Percentiles rank a stretch among this genome's conserved stretches.
phyloP scores from a whole-genome alignment of 257 asterid species.

The Knoxia roxburghii region DNA sequence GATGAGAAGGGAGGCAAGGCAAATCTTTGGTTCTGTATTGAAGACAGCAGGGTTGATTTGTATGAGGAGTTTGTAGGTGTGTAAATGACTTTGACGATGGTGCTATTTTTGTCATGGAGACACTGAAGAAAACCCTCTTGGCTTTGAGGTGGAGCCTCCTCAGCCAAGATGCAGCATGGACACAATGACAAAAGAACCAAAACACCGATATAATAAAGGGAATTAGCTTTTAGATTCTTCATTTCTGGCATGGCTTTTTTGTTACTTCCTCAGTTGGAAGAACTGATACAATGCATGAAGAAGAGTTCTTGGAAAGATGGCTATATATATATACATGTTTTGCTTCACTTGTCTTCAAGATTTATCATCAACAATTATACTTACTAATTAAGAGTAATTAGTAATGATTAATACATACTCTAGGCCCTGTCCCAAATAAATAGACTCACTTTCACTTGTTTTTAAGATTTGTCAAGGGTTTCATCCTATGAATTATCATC shows the following conservation, averaged over 20 bases:
- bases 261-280: no score
- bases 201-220: neutral
- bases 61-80: neutral
- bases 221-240: neutral
- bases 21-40: neutral
- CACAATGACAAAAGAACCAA: neutral
- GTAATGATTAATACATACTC: no score
- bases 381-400: no score
- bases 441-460: no score
- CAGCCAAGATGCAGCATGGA: constrained; percentile 2
- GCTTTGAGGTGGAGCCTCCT: neutral
- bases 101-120: neutral
- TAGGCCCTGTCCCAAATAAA: no score
- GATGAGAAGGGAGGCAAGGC: neutral
- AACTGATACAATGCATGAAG: no score
- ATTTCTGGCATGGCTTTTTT: neutral
- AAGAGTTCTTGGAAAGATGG: no score
- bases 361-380: no score
- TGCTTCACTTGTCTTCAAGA: no score
- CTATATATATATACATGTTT: no score
- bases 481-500: no score
- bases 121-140: constrained; percentile 4
- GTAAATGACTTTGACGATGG: neutral
- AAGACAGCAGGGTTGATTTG: neutral
- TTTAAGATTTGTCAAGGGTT: no score